A percentile compares a stretch with the other conserved stretches of the same genome.
phyloP scores from a whole-genome alignment of 805 yeast species.

The Nakazawaea anatomiae region DNA sequence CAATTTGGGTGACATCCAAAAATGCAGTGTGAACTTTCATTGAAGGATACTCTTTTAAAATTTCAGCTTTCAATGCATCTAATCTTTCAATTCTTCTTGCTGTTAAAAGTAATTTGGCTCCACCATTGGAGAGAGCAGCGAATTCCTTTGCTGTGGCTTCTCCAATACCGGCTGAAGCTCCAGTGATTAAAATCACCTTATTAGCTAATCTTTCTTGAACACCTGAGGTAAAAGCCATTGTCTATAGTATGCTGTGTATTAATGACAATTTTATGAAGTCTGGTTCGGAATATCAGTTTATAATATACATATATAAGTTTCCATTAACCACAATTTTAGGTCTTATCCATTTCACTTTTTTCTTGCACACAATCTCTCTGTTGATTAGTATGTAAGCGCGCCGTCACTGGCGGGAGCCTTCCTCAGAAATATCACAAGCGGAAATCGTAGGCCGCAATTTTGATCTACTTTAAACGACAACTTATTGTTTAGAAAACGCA shows the following conservation, averaged over 20 bases:
- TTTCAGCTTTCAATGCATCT: constrained; percentile 38
- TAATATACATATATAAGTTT: neutral
- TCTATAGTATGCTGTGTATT: neutral
- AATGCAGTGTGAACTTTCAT: constrained; percentile 38
- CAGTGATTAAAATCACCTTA: constrained; percentile 27
- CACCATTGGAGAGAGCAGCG: constrained; percentile 59
- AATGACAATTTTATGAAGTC: neutral
- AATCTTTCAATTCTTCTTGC: constrained; percentile 74
- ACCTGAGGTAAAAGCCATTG: constrained; percentile 9
- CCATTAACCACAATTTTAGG: too few relatives aligned
- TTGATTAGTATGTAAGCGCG: too few relatives aligned
- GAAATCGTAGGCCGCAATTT: constrained; percentile 1
- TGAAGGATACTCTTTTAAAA: constrained; percentile 40
- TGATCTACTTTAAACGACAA: neutral
- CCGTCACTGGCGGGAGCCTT: too few relatives aligned
- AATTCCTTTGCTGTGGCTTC: constrained; percentile 40
- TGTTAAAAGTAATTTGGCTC: constrained; percentile 62
- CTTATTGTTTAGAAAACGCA: too few relatives aligned
- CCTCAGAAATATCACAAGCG: neutral
- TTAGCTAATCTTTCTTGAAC: constrained; percentile 11
- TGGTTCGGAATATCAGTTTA: too few relatives aligned
- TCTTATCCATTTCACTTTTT: too few relatives aligned
- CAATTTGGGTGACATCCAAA: constrained; percentile 54
- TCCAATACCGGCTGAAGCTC: constrained; percentile 46
- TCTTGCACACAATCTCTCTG: too few relatives aligned